Percentiles rank a stretch among this genome's conserved stretches.
Evolutionary conservation across 441 rosid species (phyloP).

Genomic region (Erodium moschatum): DNA sequence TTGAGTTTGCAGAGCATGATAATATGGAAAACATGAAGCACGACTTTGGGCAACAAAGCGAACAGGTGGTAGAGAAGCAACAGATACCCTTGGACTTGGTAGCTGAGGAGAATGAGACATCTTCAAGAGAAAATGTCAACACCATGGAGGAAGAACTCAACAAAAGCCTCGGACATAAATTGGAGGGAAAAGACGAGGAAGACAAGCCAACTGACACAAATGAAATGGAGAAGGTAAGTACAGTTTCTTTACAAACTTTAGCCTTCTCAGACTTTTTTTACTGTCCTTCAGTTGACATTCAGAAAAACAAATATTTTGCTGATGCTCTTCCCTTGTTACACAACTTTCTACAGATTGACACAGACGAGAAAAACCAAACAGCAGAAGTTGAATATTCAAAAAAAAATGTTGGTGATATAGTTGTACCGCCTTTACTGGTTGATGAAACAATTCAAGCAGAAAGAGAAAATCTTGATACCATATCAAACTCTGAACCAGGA

Average conservation of each 20-base stretch:
- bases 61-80: background rate
- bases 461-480: slow-evolving; percentile 8
- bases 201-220: slow-evolving; percentile 13
- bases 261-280: background rate
- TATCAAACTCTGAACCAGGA: slow-evolving; percentile 20
- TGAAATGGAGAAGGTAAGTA: slow-evolving; percentile 15
- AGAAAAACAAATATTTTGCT: background rate
- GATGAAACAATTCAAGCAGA: slow-evolving; percentile 20
- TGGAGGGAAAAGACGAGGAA: slow-evolving; percentile 16
- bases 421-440: background rate
- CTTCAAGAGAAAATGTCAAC: slow-evolving; percentile 20
- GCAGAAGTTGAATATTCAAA: slow-evolving; percentile 21
- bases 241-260: background rate
- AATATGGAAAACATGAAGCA: background rate
- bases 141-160: slow-evolving; percentile 9
- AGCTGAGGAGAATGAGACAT: background rate
- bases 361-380: slow-evolving; percentile 17
- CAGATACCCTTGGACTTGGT: background rate
- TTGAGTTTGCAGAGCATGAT: background rate
- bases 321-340: slow-evolving; percentile 18
- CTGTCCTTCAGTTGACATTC: background rate
- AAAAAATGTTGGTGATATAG: slow-evolving; percentile 18
- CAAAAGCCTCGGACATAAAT: slow-evolving; percentile 16
- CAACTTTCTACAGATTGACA: slow-evolving; percentile 18
- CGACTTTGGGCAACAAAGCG: background rate